A percentile compares a stretch with the other conserved stretches of the same genome.
phyloP scores from a whole-genome alignment of 768 basidiomycete species.

The Tulasnella sp. region DNA sequence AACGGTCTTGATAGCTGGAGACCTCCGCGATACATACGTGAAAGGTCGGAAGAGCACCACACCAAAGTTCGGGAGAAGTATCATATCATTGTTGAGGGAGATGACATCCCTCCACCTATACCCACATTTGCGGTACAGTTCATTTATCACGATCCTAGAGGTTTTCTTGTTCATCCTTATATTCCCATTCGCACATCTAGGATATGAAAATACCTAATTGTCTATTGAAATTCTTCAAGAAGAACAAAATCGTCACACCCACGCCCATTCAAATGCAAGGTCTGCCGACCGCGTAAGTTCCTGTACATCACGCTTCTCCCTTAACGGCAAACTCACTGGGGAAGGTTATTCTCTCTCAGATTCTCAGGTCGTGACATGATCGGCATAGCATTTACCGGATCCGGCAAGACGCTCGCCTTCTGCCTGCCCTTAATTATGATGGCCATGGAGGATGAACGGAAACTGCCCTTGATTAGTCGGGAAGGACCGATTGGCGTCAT shows the following conservation, averaged over 20 bases:
- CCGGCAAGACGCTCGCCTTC: conserved; percentile 97
- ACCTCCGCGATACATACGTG: conserved; percentile 72
- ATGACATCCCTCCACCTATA: conserved; percentile 88
- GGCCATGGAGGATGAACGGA: conserved; percentile 85
- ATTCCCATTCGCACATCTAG: conserved; percentile 30
- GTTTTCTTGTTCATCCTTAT: background rate
- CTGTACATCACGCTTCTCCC: background rate
- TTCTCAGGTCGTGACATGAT: conserved; percentile 96
- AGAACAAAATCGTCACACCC: conserved; percentile 73
- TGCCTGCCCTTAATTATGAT: conserved; percentile 97
- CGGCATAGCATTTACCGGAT: conserved; percentile 98
- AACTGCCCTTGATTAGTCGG: conserved; percentile 77
- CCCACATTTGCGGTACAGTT: conserved; percentile 62
- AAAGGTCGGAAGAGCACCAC: conserved; percentile 56
- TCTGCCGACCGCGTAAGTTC: conserved; percentile 79
- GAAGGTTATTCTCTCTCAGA: conserved; percentile 30
- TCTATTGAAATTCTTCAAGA: conserved; percentile 70
- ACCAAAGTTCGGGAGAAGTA: conserved; percentile 72
- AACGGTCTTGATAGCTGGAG: conserved; percentile 53
- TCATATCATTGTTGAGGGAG: conserved; percentile 92
- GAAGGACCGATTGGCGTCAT: conserved; percentile 97
- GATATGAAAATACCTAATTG: conserved; percentile 98
- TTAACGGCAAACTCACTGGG: background rate
- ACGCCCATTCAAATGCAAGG: conserved; percentile 98
- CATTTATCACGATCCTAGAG: too few relatives aligned